Evolutionary conservation across 202 grass and related monocot genomes (phyloP).

Genomic region (Zizania palustris): DNA sequence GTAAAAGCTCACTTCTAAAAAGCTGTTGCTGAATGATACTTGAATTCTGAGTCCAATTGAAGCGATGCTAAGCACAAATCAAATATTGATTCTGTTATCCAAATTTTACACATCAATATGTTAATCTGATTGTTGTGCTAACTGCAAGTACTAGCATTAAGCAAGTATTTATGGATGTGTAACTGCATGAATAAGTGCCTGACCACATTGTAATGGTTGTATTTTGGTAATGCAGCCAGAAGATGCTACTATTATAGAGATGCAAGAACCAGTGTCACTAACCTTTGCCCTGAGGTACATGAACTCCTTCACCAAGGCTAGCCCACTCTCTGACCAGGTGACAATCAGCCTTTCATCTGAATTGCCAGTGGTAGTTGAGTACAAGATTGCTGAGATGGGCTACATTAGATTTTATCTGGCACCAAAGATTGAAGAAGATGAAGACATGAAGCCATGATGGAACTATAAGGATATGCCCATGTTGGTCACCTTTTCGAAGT

Average conservation of each 20-base stretch:
- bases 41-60: background rate
- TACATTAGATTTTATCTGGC: constrained; percentile 86
- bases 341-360: constrained; percentile 91
- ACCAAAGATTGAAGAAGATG: constrained; percentile 96
- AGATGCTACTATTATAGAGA: constrained; percentile 79
- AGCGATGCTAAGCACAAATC: background rate
- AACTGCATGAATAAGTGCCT: background rate
- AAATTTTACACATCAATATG: background rate
- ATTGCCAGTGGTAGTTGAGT: constrained; percentile 88
- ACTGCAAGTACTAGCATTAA: background rate
- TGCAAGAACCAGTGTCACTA: constrained; percentile 86
- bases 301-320: constrained; percentile 97
- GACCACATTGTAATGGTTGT: background rate
- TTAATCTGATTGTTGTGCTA: background rate
- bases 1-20: background rate
- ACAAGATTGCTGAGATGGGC: constrained; percentile 93
- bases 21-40: background rate
- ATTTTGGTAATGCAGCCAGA: constrained; percentile 61
- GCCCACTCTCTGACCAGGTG: constrained; percentile 71
- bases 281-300: constrained; percentile 92
- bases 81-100: background rate
- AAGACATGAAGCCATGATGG: constrained; percentile 79
- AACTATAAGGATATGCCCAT: background rate
- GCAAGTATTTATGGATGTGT: background rate
- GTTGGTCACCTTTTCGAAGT: constrained; percentile 3